Percentiles rank a stretch among this genome's conserved stretches.
Conservation (phyloP, 2,329 filamentous ascomycete genomes). For the Endothia cerciana region DNA sequence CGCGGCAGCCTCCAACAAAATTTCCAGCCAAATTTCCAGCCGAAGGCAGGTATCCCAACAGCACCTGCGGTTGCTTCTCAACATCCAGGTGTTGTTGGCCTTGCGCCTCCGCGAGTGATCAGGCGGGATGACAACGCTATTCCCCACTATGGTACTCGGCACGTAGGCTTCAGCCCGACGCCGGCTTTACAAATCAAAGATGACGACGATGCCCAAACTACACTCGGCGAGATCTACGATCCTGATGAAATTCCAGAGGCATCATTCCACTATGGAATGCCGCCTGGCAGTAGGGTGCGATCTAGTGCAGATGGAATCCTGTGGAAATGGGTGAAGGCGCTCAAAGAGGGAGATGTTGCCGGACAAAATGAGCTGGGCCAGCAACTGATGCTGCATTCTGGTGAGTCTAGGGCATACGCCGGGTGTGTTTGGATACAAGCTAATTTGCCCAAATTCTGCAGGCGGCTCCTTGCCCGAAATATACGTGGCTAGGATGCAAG, state of each 20-base stretch:
- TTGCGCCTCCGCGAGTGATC: slow-evolving; percentile 22
- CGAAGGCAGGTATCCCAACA: neutral
- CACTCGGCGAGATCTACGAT: slow-evolving; percentile 23
- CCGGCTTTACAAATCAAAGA: slow-evolving; percentile 5
- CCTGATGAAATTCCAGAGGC: slow-evolving; percentile 17
- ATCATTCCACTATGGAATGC: slow-evolving; percentile 13
- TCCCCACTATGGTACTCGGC: slow-evolving; percentile 13
- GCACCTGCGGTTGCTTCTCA: slow-evolving; percentile 7
- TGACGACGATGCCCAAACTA: slow-evolving; percentile 10
- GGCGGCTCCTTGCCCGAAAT: slow-evolving; percentile 19
- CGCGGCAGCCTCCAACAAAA: slow-evolving; percentile 1
- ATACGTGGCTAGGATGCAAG: slow-evolving; percentile 20
- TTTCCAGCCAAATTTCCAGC: slow-evolving; percentile 4
- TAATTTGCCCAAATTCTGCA: neutral
- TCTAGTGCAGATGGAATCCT: slow-evolving; percentile 17
- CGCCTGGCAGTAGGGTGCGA: slow-evolving; percentile 6
- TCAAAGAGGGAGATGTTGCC: slow-evolving; percentile 19
- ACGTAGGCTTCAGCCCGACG: slow-evolving; percentile 14
- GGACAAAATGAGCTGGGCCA: slow-evolving; percentile 24
- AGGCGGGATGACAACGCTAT: slow-evolving; percentile 24
- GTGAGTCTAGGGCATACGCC: neutral
- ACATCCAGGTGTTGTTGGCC: slow-evolving; percentile 7
- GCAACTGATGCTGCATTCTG: slow-evolving; percentile 24
- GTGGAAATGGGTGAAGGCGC: slow-evolving; percentile 23
- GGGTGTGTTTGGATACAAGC: neutral